These are phyloP conservation scores for Dendrocalamus sinicus DNA, from an alignment of 176 grass and related monocot genomes.

Conservation along the genomic window DNA sequence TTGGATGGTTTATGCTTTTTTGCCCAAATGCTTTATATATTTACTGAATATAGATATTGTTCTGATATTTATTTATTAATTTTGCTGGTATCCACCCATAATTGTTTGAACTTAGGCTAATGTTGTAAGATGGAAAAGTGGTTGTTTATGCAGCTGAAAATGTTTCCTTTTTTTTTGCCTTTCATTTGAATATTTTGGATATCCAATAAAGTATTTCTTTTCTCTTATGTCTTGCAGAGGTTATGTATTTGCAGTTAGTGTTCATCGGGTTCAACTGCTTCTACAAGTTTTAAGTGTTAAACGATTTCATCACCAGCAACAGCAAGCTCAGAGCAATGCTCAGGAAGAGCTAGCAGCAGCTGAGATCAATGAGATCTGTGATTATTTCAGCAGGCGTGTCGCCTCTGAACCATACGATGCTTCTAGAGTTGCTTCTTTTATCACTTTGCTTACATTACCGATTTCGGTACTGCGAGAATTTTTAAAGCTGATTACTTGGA, in stretches of 20 bases:
- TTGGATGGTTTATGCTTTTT: background rate
- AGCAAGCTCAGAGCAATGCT: constrained; percentile 73
- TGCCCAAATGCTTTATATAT: constrained; percentile 4
- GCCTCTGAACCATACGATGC: constrained; percentile 97
- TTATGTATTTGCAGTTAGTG: constrained; percentile 98
- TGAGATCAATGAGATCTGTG: constrained; percentile 97
- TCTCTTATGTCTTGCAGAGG: constrained; percentile 62
- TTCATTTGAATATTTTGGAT: constrained; percentile 17
- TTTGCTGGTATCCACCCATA: background rate
- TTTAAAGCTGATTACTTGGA: constrained; percentile 93
- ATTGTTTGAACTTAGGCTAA: background rate
- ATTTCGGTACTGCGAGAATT: constrained; percentile 86
- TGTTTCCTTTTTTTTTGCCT: constrained; percentile 20
- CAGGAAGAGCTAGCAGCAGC: constrained; percentile 81
- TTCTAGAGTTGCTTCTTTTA: constrained; percentile 96
- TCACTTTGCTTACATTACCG: constrained; percentile 92
- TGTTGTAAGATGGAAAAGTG: background rate
- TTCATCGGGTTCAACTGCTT: constrained; percentile 92
- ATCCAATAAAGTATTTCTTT: constrained; percentile 26
- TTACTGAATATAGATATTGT: background rate
- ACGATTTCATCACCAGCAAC: constrained; percentile 95
- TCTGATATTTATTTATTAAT: constrained; percentile 1
- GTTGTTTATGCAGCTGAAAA: constrained; percentile 18
- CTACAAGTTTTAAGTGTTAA: constrained; percentile 97
- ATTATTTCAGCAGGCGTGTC: constrained; percentile 96